A percentile compares a stretch with the other conserved stretches of the same genome.
phyloP scores from a whole-genome alignment of 2,329 filamentous ascomycete species.

The Acrocalymma vagum region DNA sequence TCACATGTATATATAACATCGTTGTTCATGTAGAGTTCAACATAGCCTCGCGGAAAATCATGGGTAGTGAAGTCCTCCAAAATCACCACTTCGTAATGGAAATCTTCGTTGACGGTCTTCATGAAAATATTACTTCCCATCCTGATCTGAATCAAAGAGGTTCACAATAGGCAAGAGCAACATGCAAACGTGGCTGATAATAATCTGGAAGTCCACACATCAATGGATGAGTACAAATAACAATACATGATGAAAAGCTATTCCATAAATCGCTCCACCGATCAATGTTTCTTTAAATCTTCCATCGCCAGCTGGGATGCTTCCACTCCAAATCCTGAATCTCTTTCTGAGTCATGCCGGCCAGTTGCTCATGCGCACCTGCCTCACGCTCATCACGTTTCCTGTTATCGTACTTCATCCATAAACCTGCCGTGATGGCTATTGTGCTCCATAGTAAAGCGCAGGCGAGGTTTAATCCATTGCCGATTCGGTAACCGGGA shows the following conservation, averaged over 20 bases:
- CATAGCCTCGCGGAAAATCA: too few relatives aligned
- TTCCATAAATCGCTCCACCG: not conserved
- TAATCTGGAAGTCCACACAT: too few relatives aligned
- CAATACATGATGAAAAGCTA: not conserved
- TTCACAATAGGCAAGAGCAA: too few relatives aligned
- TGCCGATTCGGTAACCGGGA: constrained; percentile 72
- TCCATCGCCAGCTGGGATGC: constrained; percentile 70
- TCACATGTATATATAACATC: too few relatives aligned
- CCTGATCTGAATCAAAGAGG: too few relatives aligned
- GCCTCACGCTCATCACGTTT: constrained; percentile 62
- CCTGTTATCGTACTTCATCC: constrained; percentile 69
- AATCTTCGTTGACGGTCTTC: too few relatives aligned
- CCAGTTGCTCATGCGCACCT: constrained; percentile 57
- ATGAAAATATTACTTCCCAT: too few relatives aligned
- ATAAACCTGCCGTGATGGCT: constrained; percentile 54
- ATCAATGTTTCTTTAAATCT: constrained; percentile 42
- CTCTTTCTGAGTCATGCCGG: constrained; percentile 59
- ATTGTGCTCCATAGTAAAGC: constrained; percentile 33
- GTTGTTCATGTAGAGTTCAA: too few relatives aligned
- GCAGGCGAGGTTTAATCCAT: constrained; percentile 71
- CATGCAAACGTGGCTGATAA: too few relatives aligned
- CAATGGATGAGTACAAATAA: too few relatives aligned
- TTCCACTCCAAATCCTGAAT: constrained; percentile 70
- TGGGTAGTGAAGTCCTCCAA: too few relatives aligned
- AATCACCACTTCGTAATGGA: too few relatives aligned